Base-by-base conservation (phyloP, 352 stramenopile genomes). In the Globisporangium splendens region DNA sequence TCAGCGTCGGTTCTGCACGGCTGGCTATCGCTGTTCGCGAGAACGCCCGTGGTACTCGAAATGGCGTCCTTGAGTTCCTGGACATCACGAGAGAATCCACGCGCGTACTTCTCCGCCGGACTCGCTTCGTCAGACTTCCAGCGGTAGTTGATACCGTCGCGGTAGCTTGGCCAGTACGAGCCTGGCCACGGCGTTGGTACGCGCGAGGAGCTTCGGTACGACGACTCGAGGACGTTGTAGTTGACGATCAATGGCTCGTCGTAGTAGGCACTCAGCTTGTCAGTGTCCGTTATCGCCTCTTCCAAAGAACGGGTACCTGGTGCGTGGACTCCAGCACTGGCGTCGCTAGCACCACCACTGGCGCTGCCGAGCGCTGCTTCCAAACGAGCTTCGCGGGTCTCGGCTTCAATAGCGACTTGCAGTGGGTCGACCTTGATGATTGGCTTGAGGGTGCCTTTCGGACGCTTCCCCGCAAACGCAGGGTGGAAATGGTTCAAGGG, bases 81-180 rank as follows among this genome's bases (percentile, higher is more conserved):
- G 6, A 74, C 65, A 39, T 86, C 56, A 0, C 68, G 49, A 3
- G 50, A 62, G 42, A 83, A 86, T 13, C 73, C 75, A 1, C 24
- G 69, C 4, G 75, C 75, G 56, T 83, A 86, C 62, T 83, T 83
- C 49, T 72, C 75, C 5, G 72, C 58, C 8, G 75, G 33, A 14
- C 69, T 75, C 7, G 47, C 28, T 47, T 62, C 54, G 33, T 60
- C 68, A 8, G 64, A 62, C 2, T 54, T 69, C 78, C 76, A 78
- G 18, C 65, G 52, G 52, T 65, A 48, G 65, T 88, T 86, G 69
- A 88, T 88, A 47, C 75, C 69, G 64, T 88, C 78, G 50, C 74
- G 59, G 63, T 75, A 81, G 28, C 57, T 70, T 8, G 78, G 75
- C 75, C 75, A 88, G 69, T 88, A 88, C 60, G 69, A 79, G 28